Conservation (phyloP, 768 basidiomycete genomes). For the Vararia minispora region DNA sequence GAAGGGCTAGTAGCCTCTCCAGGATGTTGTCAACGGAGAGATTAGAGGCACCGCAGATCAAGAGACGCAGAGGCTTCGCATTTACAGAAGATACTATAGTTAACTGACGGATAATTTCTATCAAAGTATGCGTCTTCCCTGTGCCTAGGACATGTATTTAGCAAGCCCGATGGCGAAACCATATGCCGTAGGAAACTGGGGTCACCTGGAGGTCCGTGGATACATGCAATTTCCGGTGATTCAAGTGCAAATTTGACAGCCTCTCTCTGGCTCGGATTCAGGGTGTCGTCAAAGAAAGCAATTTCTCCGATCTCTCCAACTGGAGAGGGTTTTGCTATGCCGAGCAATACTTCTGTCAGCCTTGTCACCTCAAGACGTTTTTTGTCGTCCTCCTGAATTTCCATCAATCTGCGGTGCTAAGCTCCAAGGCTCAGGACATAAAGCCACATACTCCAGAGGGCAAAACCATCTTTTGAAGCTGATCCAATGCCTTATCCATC, state of each 20-base stretch:
- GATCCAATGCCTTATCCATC: conserved; percentile 78
- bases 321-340: conserved; percentile 39
- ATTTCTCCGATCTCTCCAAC: conserved; percentile 28
- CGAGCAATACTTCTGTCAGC: conserved; percentile 63
- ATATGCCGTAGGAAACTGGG: background rate
- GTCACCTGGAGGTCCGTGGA: conserved; percentile 93
- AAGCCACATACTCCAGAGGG: conserved; percentile 10
- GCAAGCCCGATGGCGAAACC: too few relatives aligned
- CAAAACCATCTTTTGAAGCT: conserved; percentile 38
- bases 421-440: background rate
- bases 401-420: too few relatives aligned
- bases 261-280: conserved; percentile 78
- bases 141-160: conserved; percentile 45
- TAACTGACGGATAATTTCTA: conserved; percentile 86
- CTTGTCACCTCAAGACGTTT: conserved; percentile 31
- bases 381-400: conserved; percentile 27
- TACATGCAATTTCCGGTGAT: conserved; percentile 76
- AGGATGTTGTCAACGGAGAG: conserved; percentile 94
- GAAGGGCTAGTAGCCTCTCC: conserved; percentile 64
- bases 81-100: conserved; percentile 35
- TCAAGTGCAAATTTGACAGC: conserved; percentile 79
- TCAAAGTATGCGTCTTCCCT: conserved; percentile 92
- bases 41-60: conserved; percentile 92
- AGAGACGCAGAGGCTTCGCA: conserved; percentile 46
- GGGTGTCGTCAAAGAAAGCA: conserved; percentile 57